phyloP scores from a whole-genome alignment of 495 filamentous ascomycete genomes.

The Xylaria longipes region DNA sequence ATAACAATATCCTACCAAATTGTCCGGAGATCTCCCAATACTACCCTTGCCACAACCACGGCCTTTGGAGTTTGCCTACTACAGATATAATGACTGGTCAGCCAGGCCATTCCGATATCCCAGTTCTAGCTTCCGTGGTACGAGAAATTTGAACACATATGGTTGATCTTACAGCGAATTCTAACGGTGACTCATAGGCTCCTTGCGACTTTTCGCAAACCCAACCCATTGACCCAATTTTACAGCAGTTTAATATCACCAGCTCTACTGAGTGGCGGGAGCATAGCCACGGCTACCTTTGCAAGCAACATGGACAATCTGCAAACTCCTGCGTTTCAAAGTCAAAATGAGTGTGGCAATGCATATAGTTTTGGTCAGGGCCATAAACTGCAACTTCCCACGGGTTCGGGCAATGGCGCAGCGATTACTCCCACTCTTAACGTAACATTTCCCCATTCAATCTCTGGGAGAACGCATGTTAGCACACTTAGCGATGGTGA shows the following conservation, averaged over 20 bases:
- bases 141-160: neutral
- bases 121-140: neutral
- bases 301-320: neutral
- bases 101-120: neutral
- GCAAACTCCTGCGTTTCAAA: neutral
- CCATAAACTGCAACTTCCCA: neutral
- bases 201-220: neutral
- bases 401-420: neutral
- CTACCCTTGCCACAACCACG: neutral
- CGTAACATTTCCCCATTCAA: no score
- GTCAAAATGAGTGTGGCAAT: neutral
- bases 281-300: neutral
- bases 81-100: neutral
- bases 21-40: neutral
- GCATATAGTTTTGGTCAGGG: neutral
- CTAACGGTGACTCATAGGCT: neutral
- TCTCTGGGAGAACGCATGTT: neutral
- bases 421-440: neutral
- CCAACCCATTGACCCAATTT: neutral
- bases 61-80: neutral
- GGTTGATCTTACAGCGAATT: neutral
- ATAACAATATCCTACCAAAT: neutral
- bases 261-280: neutral
- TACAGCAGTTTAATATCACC: neutral
- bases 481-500: neutral